Evolutionary conservation across 2,329 filamentous ascomycete species (phyloP).

Genomic region (Stylonectria norvegica): DNA sequence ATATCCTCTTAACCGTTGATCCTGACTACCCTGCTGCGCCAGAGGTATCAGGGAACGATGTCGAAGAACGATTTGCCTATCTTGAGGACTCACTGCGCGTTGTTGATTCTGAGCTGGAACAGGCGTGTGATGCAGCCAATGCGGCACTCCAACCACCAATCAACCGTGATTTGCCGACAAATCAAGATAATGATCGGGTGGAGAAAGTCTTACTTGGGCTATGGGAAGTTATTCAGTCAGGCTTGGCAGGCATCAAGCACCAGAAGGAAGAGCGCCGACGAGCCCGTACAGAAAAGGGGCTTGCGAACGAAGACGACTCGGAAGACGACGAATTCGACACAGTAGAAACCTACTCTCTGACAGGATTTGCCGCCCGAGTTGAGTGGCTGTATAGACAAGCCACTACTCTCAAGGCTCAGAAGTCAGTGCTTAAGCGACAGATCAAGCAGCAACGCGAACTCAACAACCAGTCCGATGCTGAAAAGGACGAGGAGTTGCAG

Average conservation of each 20-base stretch:
- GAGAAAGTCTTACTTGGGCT: conserved; percentile 52
- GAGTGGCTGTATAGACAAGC: conserved; percentile 74
- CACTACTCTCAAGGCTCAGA: conserved; percentile 80
- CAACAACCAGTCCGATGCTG: conserved; percentile 78
- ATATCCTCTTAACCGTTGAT: conserved; percentile 49
- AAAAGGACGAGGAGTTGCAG: conserved; percentile 63
- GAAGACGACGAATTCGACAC: conserved; percentile 58
- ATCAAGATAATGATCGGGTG: conserved; percentile 46
- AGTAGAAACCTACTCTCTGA: conserved; percentile 65
- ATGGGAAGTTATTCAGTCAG: conserved; percentile 54
- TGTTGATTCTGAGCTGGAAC: conserved; percentile 44
- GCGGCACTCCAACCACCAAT: too few relatives aligned
- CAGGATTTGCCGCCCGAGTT: conserved; percentile 74
- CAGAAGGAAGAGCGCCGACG: conserved; percentile 52
- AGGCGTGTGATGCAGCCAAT: conserved; percentile 28
- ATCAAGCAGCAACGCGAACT: conserved; percentile 94
- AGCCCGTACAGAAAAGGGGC: conserved; percentile 53
- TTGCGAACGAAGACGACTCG: conserved; percentile 57
- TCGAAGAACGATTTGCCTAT: conserved; percentile 67
- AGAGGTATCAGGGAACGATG: conserved; percentile 49
- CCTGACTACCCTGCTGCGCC: conserved; percentile 56
- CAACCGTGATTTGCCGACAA: conserved; percentile 25
- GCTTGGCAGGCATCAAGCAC: conserved; percentile 52
- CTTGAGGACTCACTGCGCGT: conserved; percentile 58
- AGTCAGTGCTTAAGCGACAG: conserved; percentile 82